Percentiles rank a stretch among this genome's conserved stretches.
phyloP scores from a whole-genome alignment of 2,329 filamentous ascomycete species.

The Biscogniauxia marginata region DNA sequence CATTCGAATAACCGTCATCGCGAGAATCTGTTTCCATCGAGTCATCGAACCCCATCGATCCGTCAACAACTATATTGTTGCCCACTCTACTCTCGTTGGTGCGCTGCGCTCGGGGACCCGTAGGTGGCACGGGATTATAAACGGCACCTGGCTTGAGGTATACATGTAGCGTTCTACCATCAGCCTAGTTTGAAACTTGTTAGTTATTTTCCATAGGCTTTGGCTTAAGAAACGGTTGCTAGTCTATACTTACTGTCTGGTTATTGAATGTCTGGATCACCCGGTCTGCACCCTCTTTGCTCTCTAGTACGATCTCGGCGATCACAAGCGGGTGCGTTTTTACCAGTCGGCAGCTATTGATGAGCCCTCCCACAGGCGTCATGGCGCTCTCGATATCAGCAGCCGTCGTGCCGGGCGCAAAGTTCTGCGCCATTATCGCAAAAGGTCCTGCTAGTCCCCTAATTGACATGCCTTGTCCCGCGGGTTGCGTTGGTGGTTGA shows the following conservation, averaged over 20 bases:
- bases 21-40: conserved; percentile 39
- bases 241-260: conserved; percentile 60
- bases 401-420: conserved; percentile 76
- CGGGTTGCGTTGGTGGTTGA: conserved; percentile 21
- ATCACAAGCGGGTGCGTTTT: conserved; percentile 70
- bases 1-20: conserved; percentile 15
- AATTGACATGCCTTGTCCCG: conserved; percentile 60
- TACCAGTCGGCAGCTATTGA: conserved; percentile 66
- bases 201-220: background rate
- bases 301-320: conserved; percentile 73
- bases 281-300: conserved; percentile 68
- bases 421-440: conserved; percentile 75
- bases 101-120: conserved; percentile 34
- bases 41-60: conserved; percentile 53
- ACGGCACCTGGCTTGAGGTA: conserved; percentile 60
- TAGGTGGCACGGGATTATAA: conserved; percentile 27
- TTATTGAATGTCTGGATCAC: conserved; percentile 77
- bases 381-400: conserved; percentile 82
- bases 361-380: conserved; percentile 68
- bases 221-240: background rate
- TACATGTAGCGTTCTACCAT: conserved; percentile 71
- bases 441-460: conserved; percentile 71
- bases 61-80: conserved; percentile 47
- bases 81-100: conserved; percentile 29
- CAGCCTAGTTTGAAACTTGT: conserved; percentile 51